A percentile compares a stretch with the other conserved stretches of the same genome.
Evolutionary conservation across 768 basidiomycete genomes (phyloP).

Genomic region (Lactifluus rugatus): DNA sequence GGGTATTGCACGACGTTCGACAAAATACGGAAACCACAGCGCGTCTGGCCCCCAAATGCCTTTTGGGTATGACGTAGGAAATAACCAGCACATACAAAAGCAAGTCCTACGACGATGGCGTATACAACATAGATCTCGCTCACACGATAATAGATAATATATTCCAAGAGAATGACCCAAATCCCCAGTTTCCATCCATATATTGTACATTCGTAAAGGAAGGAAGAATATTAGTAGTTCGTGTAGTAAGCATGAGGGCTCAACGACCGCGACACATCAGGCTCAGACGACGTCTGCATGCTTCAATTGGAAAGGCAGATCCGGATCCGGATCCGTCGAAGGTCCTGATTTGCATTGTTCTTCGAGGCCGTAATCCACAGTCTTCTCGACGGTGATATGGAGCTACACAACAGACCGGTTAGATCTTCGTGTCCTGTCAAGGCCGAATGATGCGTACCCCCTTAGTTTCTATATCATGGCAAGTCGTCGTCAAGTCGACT

Average conservation of each 20-base stretch:
- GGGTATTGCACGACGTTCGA: no score
- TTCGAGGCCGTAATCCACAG: conserved; percentile 11
- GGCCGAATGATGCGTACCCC: background rate
- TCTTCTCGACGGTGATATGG: conserved; percentile 17
- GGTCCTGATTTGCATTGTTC: conserved; percentile 4
- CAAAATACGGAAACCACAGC: background rate
- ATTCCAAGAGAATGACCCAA: background rate
- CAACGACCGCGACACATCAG: background rate
- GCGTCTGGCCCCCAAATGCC: background rate
- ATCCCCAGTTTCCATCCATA: background rate
- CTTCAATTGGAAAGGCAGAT: background rate
- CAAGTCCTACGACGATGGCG: background rate
- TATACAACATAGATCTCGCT: background rate
- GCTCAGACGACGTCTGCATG: background rate
- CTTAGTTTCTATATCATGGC: background rate
- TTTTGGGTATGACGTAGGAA: background rate
- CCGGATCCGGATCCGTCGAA: background rate
- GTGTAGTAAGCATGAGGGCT: background rate
- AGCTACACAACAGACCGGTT: background rate
- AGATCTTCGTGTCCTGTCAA: background rate
- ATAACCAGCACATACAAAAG: background rate
- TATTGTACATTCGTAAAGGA: background rate
- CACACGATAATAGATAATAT: no score
- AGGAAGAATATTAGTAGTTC: background rate
- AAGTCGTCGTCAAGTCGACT: background rate